phyloP scores from a whole-genome alignment of 495 filamentous ascomycete species.

The Lasiosphaeria ovina region DNA sequence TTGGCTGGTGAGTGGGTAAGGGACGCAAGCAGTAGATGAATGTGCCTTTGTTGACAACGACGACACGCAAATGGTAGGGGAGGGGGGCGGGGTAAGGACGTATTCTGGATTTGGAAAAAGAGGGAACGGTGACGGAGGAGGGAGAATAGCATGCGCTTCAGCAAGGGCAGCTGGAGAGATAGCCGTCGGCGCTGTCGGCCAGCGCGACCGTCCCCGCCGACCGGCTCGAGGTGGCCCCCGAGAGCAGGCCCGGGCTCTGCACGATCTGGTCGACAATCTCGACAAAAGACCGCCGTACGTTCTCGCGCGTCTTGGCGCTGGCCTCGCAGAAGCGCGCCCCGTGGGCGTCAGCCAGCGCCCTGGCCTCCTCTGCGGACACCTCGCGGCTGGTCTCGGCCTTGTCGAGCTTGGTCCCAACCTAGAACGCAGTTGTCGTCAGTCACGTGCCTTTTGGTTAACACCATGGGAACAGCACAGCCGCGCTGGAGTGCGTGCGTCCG shows the following conservation, averaged over 20 bases:
- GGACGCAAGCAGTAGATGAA: neutral
- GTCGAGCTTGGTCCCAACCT: slow-evolving; percentile 57
- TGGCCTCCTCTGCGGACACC: slow-evolving; percentile 52
- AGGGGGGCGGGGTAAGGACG: no score
- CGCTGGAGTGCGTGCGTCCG: neutral
- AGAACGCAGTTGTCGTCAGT: neutral
- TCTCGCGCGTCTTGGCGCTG: slow-evolving; percentile 54
- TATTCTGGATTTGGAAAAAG: no score
- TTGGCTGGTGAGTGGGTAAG: neutral
- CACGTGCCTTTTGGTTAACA: slow-evolving; percentile 9
- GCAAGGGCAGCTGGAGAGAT: slow-evolving; percentile 23
- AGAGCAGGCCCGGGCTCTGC: slow-evolving; percentile 41
- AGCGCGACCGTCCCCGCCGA: slow-evolving; percentile 18
- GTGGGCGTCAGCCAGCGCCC: slow-evolving; percentile 47
- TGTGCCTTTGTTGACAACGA: no score
- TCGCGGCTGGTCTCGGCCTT: slow-evolving; percentile 42
- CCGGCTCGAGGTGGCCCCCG: slow-evolving; percentile 24
- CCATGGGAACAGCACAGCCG: neutral
- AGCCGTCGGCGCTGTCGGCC: slow-evolving; percentile 5
- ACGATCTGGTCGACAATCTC: slow-evolving; percentile 55
- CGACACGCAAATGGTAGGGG: no score
- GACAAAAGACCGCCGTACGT: slow-evolving; percentile 53
- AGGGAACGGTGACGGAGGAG: no score
- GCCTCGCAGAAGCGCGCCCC: slow-evolving; percentile 54
- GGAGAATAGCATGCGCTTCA: neutral